These are phyloP conservation scores for Pichia kudriavzevii DNA, from an alignment of 1,139 yeast genomes.

Conservation along the genomic window DNA sequence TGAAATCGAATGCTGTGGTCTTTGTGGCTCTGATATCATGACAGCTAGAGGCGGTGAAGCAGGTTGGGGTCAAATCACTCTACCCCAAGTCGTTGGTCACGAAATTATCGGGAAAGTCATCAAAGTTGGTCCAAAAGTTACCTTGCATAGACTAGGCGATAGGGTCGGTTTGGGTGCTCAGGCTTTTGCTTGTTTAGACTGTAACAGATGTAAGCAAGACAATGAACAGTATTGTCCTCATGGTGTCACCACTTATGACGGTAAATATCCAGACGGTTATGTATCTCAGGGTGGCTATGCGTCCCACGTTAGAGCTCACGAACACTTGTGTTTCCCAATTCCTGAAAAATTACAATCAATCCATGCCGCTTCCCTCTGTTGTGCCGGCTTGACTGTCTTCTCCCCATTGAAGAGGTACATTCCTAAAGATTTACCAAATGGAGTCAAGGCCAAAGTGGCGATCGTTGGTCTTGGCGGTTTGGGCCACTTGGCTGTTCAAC, in stretches of 20 bases:
- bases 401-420: constrained; percentile 44
- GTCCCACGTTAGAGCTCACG: constrained; percentile 49
- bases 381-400: constrained; percentile 60
- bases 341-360: constrained; percentile 44
- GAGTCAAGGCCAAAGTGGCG: constrained; percentile 40
- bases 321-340: constrained; percentile 45
- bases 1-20: constrained; percentile 45
- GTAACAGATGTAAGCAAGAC: constrained; percentile 39
- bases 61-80: constrained; percentile 34
- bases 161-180: constrained; percentile 59
- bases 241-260: constrained; percentile 39
- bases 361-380: constrained; percentile 55
- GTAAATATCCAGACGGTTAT: constrained; percentile 33
- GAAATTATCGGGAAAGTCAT: constrained; percentile 40
- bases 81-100: constrained; percentile 36
- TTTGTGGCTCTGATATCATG: constrained; percentile 52
- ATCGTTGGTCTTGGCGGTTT: constrained; percentile 54
- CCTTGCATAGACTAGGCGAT: constrained; percentile 44
- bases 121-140: constrained; percentile 38
- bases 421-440: constrained; percentile 28
- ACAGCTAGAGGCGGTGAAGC: constrained; percentile 29
- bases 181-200: constrained; percentile 39
- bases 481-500: constrained; percentile 52
- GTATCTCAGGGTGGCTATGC: constrained; percentile 58
- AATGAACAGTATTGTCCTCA: constrained; percentile 45